These are phyloP conservation scores for Hirschioporus abietinus DNA, from an alignment of 768 basidiomycete species.

Conservation along the genomic window DNA sequence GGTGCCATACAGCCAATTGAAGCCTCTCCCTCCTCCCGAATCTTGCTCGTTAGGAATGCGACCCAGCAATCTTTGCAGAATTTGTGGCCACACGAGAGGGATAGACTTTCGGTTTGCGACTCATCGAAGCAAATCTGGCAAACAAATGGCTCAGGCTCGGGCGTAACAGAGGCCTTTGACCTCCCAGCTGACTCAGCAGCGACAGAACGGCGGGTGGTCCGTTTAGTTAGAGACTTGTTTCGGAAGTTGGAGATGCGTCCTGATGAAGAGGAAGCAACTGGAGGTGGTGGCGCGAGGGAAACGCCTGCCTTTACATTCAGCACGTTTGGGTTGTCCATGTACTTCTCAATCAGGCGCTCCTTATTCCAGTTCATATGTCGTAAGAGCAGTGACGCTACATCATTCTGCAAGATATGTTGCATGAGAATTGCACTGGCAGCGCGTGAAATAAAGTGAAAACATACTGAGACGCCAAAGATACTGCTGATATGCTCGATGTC, in stretches of 20 bases:
- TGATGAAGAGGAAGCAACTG: constrained; percentile 27
- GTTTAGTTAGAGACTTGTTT: constrained; percentile 11
- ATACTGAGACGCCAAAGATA: constrained; percentile 84
- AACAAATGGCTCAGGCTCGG: constrained; percentile 51
- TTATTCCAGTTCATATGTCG: constrained; percentile 92
- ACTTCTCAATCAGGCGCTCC: constrained; percentile 92
- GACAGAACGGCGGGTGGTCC: constrained; percentile 13
- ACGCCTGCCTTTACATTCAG: constrained; percentile 76
- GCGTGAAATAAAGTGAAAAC: constrained; percentile 27
- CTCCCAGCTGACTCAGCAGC: constrained; percentile 2
- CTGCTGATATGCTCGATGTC: constrained; percentile 85
- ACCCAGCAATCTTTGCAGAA: constrained; percentile 86
- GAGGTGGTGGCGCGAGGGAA: constrained; percentile 35
- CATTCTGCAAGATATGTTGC: constrained; percentile 36
- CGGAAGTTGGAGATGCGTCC: constrained; percentile 19
- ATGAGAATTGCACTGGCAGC: constrained; percentile 4
- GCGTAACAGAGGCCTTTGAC: constrained; percentile 19
- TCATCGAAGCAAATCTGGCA: constrained; percentile 96
- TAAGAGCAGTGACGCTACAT: constrained; percentile 71
- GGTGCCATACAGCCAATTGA: constrained; percentile 77
- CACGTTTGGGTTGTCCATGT: constrained; percentile 84
- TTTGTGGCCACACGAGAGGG: constrained; percentile 76
- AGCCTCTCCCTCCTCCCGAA: constrained; percentile 76
- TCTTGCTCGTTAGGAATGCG: constrained; percentile 73
- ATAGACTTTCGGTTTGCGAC: constrained; percentile 50